These are phyloP conservation scores for Ceratobasidium sp. DNA, from an alignment of 1,284 basidiomycete species.

Conservation along the genomic window DNA sequence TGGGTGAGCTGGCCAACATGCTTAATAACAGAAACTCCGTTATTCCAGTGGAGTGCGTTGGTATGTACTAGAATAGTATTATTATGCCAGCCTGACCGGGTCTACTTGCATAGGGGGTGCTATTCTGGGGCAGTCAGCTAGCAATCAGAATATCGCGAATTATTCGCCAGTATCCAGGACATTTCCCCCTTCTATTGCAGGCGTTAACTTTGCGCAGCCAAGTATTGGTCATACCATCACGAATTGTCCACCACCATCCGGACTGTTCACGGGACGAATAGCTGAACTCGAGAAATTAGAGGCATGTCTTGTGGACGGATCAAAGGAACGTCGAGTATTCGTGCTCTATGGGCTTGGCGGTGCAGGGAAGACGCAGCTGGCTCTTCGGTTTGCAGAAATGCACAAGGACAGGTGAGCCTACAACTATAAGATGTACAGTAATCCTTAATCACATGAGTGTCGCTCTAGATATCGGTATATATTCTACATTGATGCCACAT, in stretches of 20 bases:
- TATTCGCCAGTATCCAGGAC: not conserved
- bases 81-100: not conserved
- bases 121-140: not conserved
- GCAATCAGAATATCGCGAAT: not conserved
- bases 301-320: not conserved
- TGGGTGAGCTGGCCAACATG: not conserved
- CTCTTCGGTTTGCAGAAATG: not conserved
- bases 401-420: not conserved
- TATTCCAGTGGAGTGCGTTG: not conserved
- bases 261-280: not conserved
- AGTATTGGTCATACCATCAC: not conserved
- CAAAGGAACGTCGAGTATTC: not conserved
- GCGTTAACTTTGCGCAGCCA: not conserved
- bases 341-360: conserved; percentile 14
- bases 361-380: conserved; percentile 29
- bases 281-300: not conserved
- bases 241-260: not conserved
- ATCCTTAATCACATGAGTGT: not conserved
- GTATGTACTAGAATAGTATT: not conserved
- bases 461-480: not conserved
- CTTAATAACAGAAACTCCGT: not conserved
- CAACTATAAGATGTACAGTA: no score
- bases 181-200: not conserved
- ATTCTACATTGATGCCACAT: conserved; percentile 18
- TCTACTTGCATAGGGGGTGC: not conserved